A percentile compares a stretch with the other conserved stretches of the same genome.
Evolutionary conservation across 2,329 filamentous ascomycete genomes (phyloP).

Genomic region (Pseudopithomyces maydicus): DNA sequence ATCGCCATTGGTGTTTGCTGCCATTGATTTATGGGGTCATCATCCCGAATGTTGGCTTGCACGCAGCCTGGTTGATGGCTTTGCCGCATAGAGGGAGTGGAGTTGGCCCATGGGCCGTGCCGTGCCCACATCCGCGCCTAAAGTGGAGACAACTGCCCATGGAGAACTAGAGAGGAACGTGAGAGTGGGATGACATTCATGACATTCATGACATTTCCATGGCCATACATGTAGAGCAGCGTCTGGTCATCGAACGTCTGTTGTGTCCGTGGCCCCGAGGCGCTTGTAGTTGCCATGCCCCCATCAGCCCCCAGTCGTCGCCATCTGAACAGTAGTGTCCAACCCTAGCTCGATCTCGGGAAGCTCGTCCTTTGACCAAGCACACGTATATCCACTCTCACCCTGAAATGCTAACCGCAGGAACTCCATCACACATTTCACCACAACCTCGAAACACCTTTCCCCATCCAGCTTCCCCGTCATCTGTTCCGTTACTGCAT

Average conservation of each 20-base stretch:
- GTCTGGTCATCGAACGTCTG: background rate
- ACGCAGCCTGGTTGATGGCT: background rate
- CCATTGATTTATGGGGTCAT: background rate
- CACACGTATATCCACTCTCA: conserved; percentile 1
- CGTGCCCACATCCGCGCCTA: background rate
- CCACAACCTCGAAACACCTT: conserved; percentile 10
- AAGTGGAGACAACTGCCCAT: background rate
- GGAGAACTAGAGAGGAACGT: background rate
- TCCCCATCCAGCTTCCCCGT: conserved; percentile 15
- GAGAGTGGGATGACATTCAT: conserved; percentile 8
- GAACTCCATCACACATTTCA: conserved; percentile 11
- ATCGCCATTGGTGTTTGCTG: background rate
- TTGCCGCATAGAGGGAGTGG: background rate
- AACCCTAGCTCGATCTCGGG: conserved; percentile 3
- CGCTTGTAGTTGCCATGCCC: too few species aligned
- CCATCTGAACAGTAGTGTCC: background rate
- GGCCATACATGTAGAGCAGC: background rate
- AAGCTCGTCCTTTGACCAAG: background rate
- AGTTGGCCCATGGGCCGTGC: background rate
- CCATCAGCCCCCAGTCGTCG: too few species aligned
- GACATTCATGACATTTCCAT: conserved; percentile 4
- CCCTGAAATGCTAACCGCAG: conserved; percentile 14
- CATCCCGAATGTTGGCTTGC: background rate
- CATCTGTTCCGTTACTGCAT: background rate
- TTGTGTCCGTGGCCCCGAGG: too few species aligned